These are phyloP conservation scores for Yamadazyma phyllophila DNA, from an alignment of 805 yeast species.

Conservation along the genomic window DNA sequence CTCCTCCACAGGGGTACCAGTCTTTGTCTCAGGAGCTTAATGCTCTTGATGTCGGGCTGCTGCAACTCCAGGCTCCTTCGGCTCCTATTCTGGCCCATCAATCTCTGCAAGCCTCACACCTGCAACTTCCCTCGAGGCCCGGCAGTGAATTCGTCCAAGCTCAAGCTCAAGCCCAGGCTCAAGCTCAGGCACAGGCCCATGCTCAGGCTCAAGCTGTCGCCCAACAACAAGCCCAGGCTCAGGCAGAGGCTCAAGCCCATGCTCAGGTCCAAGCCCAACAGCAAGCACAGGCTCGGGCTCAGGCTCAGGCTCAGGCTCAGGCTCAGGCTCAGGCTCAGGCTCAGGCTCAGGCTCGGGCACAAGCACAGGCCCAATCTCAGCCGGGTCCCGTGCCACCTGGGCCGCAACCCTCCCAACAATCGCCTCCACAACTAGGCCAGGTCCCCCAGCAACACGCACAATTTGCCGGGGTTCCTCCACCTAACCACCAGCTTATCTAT, in stretches of 20 bases:
- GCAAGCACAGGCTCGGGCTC: not conserved
- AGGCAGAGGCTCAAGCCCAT: not conserved
- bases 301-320: conserved; percentile 3
- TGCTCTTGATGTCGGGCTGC: too few relatives aligned
- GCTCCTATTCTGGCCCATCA: too few relatives aligned
- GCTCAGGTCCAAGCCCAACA: conserved; percentile 5
- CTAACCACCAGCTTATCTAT: conserved; percentile 50
- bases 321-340: not conserved
- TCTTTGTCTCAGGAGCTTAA: too few relatives aligned
- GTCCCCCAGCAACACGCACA: not conserved
- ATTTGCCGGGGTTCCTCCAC: conserved; percentile 45
- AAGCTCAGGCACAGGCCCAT: not conserved
- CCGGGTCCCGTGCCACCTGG: too few relatives aligned
- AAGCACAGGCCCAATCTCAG: not conserved
- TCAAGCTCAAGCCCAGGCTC: too few relatives aligned
- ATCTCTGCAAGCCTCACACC: too few relatives aligned
- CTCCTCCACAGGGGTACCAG: too few relatives aligned
- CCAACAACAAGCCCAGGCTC: not conserved
- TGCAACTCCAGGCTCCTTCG: too few relatives aligned
- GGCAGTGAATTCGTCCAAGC: too few relatives aligned
- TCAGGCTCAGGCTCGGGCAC: not conserved
- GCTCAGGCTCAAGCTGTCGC: not conserved
- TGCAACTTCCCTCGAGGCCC: too few relatives aligned
- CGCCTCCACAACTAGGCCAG: not conserved
- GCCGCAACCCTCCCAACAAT: not conserved